Conservation (phyloP, 352 stramenopile genomes). For the Phytopythium cucurbitacearum region DNA sequence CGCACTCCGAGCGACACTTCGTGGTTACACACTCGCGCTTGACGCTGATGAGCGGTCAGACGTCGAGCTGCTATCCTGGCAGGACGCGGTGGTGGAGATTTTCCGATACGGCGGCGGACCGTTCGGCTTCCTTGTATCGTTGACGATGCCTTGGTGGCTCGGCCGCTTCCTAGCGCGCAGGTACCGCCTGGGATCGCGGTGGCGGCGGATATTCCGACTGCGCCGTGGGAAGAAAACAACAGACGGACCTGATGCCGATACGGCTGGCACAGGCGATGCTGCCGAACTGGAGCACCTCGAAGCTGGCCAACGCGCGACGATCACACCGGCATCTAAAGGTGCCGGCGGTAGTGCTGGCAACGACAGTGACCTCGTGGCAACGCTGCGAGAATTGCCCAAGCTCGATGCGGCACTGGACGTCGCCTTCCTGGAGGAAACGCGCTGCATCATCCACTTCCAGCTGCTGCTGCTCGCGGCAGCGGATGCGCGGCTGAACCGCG, state of each 20-base stretch:
- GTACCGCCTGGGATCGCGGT: constrained; percentile 28
- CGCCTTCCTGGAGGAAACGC: constrained; percentile 87
- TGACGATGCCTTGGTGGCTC: constrained; percentile 46
- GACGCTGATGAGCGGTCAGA: neutral
- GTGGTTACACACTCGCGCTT: neutral
- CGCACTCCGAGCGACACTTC: neutral
- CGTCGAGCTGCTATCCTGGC: constrained; percentile 43
- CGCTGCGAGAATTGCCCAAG: constrained; percentile 55
- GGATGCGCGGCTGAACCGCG: constrained; percentile 79
- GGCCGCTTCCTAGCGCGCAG: constrained; percentile 41
- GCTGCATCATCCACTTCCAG: constrained; percentile 90
- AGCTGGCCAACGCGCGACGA: too few species aligned
- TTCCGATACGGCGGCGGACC: constrained; percentile 42
- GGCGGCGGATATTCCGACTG: constrained; percentile 6
- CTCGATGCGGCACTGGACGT: constrained; percentile 72
- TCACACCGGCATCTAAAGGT: too few species aligned
- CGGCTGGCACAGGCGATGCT: neutral
- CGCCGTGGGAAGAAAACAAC: constrained; percentile 9
- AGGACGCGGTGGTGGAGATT: constrained; percentile 32
- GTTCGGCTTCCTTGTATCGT: constrained; percentile 62
- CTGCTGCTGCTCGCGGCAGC: constrained; percentile 87
- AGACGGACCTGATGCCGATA: neutral
- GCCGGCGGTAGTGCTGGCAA: constrained; percentile 2
- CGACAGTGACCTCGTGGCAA: constrained; percentile 50
- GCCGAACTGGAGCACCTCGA: constrained; percentile 8